These are phyloP conservation scores for Colletotrichum sp. DNA, from an alignment of 2,329 filamentous ascomycete species.

Conservation along the genomic window DNA sequence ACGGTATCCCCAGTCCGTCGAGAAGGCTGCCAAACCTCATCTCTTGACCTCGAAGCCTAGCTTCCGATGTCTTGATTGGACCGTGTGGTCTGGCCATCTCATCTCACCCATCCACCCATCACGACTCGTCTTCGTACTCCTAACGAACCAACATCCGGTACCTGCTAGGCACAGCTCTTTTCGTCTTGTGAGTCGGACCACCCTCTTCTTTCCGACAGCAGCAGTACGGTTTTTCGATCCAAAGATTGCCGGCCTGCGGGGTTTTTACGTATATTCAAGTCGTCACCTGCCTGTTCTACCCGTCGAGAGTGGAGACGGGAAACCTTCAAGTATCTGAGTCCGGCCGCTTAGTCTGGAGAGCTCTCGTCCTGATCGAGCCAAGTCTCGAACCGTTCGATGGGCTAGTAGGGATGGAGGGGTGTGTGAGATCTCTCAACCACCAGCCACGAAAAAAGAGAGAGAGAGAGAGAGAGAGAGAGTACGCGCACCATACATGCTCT, in stretches of 20 bases:
- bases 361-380: conserved; percentile 10
- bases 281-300: conserved; percentile 6
- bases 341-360: background rate
- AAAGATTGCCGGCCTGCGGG: background rate
- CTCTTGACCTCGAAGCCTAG: background rate
- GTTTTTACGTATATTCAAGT: background rate
- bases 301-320: conserved; percentile 9
- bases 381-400: conserved; percentile 14
- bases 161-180: background rate
- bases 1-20: background rate
- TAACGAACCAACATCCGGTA: background rate
- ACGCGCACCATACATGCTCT: background rate
- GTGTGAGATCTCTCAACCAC: background rate
- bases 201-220: background rate
- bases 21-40: background rate
- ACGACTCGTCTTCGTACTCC: background rate
- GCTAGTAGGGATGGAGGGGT: conserved; percentile 18
- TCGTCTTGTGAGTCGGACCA: background rate
- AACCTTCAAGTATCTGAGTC: conserved; percentile 1
- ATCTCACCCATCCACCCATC: conserved; percentile 11
- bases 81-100: background rate
- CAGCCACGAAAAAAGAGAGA: background rate
- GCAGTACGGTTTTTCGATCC: background rate
- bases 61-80: background rate
- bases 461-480: background rate